Base-by-base conservation (phyloP, 352 stramenopile species). In the Phytophthora syringae region DNA sequence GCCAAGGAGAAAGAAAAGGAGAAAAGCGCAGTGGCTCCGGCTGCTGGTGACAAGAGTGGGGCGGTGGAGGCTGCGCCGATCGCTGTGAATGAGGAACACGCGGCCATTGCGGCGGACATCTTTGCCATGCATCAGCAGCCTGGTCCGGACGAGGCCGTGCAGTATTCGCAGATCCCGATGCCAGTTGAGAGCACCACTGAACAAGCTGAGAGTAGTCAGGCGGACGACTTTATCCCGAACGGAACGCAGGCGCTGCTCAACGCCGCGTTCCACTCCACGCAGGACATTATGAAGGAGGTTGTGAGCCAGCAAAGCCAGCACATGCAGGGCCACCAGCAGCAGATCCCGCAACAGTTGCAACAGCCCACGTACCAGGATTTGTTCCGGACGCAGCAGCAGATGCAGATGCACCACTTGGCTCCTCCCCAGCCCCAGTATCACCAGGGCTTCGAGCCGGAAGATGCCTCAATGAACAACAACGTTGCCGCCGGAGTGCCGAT, bases 251-350 rank as follows among this genome's bases (percentile, higher is more conserved):
- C 77, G 13, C 59, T 93, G 48, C 61, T 93, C 27, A 84, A 85
- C 11, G 84, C 84, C 4, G 84, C 84, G 5, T 84, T 91, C 59
- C 82, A 91, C 47, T 89, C 82, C n/a, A 88, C 80, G 2, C 70
- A 87, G 24, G 82, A 91, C 30, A 86, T 90, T n/a, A 86, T 90
- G 80, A 84, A 83, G 13, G 80, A 89, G 32, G 80, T 87, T 20
- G 79, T 86, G 58, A 74, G 47, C n/a, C 72, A 80, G 27, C 74
- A 88, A 50, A 75, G 69, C 25, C 76, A 82, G 24, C 71, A 79
- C 22, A 60, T 75, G 24, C 59, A 74, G 32, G 62, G 12, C 13
- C 34, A 72, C 5, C 64, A 80, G 2, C 73, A 83, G 9, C 62
- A 74, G 7, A 65, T 80, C n/a, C 67, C 76, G 16, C 74, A 82